Evolutionary conservation across 2,329 filamentous ascomycete species (phyloP).

Genomic region (Epichloe brachyelytri): DNA sequence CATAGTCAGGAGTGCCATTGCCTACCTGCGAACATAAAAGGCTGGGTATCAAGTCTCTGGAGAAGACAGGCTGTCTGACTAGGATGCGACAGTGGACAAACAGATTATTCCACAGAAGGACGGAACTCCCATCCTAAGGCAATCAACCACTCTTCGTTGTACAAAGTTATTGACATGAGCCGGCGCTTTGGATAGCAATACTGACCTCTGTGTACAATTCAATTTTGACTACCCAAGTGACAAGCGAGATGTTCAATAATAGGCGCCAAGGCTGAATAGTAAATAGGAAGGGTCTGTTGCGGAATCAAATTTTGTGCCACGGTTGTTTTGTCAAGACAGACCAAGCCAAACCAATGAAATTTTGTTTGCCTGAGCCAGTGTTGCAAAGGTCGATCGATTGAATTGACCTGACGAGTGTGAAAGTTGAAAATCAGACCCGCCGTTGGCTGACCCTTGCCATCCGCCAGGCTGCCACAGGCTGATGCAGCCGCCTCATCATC

Average conservation of each 20-base stretch:
- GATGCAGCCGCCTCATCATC: no score
- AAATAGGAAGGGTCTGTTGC: not conserved
- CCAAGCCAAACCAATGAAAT: no score
- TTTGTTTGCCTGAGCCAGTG: no score
- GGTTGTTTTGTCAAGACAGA: no score
- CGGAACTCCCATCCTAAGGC: not conserved
- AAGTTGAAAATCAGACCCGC: no score
- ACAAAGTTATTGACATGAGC: not conserved
- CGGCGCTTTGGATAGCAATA: not conserved
- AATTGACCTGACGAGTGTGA: no score
- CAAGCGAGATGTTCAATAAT: not conserved
- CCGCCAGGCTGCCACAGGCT: no score
- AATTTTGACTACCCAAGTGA: not conserved
- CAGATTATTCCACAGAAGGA: constrained; percentile 6
- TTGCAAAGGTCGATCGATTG: no score
- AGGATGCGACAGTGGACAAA: constrained; percentile 9
- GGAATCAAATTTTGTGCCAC: no score
- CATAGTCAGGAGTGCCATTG: not conserved
- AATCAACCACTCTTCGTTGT: not conserved
- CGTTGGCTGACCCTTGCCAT: no score
- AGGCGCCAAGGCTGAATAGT: not conserved
- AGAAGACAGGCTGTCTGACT: constrained; percentile 2
- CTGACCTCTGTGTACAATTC: not conserved
- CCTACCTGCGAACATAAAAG: not conserved
- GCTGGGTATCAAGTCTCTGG: not conserved